Evolutionary conservation across 768 basidiomycete genomes (phyloP), one percentile per base, ranked within the genome.

Genomic region (Symmetrospora coprosmae): DNA sequence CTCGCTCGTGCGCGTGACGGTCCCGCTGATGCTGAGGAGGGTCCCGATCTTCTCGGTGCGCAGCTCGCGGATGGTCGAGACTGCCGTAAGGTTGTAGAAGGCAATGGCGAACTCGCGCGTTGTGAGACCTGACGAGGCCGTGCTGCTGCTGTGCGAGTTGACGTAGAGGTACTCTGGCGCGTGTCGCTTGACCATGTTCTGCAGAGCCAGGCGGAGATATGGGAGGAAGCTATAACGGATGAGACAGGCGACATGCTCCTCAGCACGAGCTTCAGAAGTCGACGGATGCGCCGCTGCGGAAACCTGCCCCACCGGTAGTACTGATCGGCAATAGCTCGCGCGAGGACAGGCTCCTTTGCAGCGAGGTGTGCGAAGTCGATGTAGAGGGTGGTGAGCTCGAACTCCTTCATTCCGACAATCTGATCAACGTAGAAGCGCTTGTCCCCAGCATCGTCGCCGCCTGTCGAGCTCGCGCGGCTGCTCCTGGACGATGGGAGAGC

Each of bases 1-100:
- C 75, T 99, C 94, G 66, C 87, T 90, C 2, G 94, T 99, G 51
- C 94, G 80, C 1, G 94, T 97, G 35, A 97, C 92, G 0, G 94
- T 99, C 16, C 94, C 94, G 66, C 86, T 86, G 73, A 99, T 92
- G 69, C 85, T 84, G 80, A 91, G 84, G 61, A 99, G 76, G 2
- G 85, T 87, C 19, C 94, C 94, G 61, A 97, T 94, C 72, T 85
- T 85, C 66, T 88, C 87, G 41, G 90, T 96, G 67, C 85, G 78
- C 31, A 99, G 76, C 66, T 92, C 87, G 16, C 94, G 85, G 59
- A 99, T 99, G 4, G 90, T 89, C 45, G 87, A 88, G 14, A 91
- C 66, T n/a, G 27, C 30, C 16, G 40, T 40, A 9, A 99, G 78
- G 68, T 88, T 85, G 73, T 96, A 91, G 71, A 99, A 96, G 2